Evolutionary conservation across 345 rosid genomes (phyloP), one percentile per base, ranked within the genome.

Genomic region (Atalantia buxifolia): DNA sequence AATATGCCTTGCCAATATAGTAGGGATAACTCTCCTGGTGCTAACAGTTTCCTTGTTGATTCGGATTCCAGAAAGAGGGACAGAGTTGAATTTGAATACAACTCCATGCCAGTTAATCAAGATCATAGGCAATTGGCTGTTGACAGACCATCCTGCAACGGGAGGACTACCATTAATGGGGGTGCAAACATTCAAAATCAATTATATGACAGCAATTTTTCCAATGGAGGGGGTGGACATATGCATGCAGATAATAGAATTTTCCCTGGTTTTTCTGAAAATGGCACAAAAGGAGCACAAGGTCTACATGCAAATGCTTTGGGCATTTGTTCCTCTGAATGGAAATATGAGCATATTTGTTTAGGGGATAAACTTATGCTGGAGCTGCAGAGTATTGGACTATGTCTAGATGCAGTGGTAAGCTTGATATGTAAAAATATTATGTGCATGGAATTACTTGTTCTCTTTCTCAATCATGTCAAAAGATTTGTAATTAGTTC

Each of bases 371-470:
- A 71, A 78, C 81, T 86, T 72, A 56, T 86, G 66, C 53, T 84
- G 83, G 92, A 89, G 81, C 85, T 89, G 71, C 91, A 86, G 83
- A 86, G 85, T 75, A 74, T 89, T 78, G 91, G 88, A 38, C 71
- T 87, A 60, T 77, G 53, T 74, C 86, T 84, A 21, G 91, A 89
- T 76, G 63, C 81, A 72, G 85, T 89, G 89, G 92, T 89, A 85
- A 75, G 69, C 45, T 66, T 45, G 60, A 42, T 18, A 69, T 75
- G 45, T 63, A 45, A 31, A 64, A 45, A 40, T 28, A 42, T 62
- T 67, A 19, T 45, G 42, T 62, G 14, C 27, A 5, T 28, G n/a
- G 36, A 22, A 75, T n/a, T 21, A 48, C 25, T 75, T 64, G 31
- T 31, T 31, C 48, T 65, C n/a, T 50, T 63, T 48, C 70, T 36